Conservation (phyloP, 257 asterid species). For the Galeopsis tetrahit region DNA sequence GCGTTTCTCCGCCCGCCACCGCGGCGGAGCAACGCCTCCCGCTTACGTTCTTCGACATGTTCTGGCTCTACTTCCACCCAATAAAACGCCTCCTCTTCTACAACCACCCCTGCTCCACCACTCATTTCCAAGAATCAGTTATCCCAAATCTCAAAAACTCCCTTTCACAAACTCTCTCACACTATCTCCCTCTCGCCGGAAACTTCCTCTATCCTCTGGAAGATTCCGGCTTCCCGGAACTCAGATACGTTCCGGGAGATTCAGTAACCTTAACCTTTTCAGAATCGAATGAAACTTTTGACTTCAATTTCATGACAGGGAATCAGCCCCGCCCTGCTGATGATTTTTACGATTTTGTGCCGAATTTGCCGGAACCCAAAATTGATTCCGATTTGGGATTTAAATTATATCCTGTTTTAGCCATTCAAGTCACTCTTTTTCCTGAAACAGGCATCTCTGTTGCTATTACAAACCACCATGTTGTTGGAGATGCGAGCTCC, state of each 20-base stretch:
- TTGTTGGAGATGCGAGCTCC: slow-evolving; percentile 51
- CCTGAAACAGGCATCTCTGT: slow-evolving; percentile 44
- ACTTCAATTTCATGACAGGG: slow-evolving; percentile 38
- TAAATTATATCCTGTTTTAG: slow-evolving; percentile 34
- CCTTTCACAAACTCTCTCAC: slow-evolving; percentile 43
- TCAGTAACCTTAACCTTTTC: slow-evolving; percentile 39
- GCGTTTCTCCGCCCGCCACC: slow-evolving; percentile 22
- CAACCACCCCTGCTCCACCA: slow-evolving; percentile 38
- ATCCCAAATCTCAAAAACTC: slow-evolving; percentile 45
- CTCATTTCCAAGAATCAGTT: slow-evolving; percentile 38
- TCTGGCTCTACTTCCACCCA: slow-evolving; percentile 47
- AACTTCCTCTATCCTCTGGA: slow-evolving; percentile 28
- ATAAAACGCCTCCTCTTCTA: slow-evolving; percentile 55
- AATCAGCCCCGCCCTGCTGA: slow-evolving; percentile 34
- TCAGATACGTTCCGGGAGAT: slow-evolving; percentile 43
- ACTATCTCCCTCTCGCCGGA: slow-evolving; percentile 50
- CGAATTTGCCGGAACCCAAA: slow-evolving; percentile 33
- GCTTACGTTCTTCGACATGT: slow-evolving; percentile 46
- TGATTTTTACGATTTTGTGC: slow-evolving; percentile 32
- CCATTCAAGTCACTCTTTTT: slow-evolving; percentile 47
- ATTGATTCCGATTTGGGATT: slow-evolving; percentile 23
- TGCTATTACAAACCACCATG: slow-evolving; percentile 46
- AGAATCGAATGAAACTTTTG: slow-evolving; percentile 9
- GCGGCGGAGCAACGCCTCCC: slow-evolving; percentile 41
- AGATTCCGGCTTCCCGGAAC: slow-evolving; percentile 33